Evolutionary conservation across 1,284 basidiomycete species (phyloP).

Genomic region (Cystobasidium sp.): DNA sequence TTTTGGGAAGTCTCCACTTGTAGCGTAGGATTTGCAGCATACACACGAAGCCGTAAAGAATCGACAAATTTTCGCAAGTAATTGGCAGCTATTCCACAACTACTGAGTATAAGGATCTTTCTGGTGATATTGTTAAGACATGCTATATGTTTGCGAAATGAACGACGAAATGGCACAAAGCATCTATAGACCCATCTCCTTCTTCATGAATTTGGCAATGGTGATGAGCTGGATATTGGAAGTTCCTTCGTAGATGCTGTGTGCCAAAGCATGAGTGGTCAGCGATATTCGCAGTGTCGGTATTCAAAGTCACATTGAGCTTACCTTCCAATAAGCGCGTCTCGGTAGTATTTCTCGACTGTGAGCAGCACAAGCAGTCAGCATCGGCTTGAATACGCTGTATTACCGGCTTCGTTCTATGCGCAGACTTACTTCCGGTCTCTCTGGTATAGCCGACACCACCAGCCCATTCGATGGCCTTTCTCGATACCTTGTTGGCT

Average conservation of each 20-base stretch:
- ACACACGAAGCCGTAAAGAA: too few relatives aligned
- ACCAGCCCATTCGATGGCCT: slow-evolving; percentile 95
- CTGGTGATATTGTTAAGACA: background rate
- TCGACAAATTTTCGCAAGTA: too few relatives aligned
- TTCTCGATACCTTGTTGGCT: slow-evolving; percentile 83
- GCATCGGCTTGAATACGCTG: background rate
- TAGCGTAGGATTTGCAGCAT: slow-evolving; percentile 1
- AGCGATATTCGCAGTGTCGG: background rate
- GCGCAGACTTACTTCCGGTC: slow-evolving; percentile 68
- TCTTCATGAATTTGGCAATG: slow-evolving; percentile 74
- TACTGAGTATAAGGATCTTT: too few relatives aligned
- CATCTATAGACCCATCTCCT: slow-evolving; percentile 35
- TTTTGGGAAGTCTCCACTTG: background rate
- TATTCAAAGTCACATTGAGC: background rate
- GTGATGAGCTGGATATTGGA: slow-evolving; percentile 96
- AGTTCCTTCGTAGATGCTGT: slow-evolving; percentile 91
- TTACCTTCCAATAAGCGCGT: slow-evolving; percentile 77
- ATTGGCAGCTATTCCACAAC: too few relatives aligned
- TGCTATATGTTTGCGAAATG: background rate
- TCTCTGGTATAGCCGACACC: slow-evolving; percentile 94
- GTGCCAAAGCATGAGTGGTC: slow-evolving; percentile 60
- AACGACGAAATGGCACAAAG: background rate
- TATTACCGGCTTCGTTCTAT: background rate
- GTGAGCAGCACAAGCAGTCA: slow-evolving; percentile 7
- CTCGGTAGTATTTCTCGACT: slow-evolving; percentile 63